Base-by-base conservation (phyloP, 768 basidiomycete species). In the Amanita rubescens region DNA sequence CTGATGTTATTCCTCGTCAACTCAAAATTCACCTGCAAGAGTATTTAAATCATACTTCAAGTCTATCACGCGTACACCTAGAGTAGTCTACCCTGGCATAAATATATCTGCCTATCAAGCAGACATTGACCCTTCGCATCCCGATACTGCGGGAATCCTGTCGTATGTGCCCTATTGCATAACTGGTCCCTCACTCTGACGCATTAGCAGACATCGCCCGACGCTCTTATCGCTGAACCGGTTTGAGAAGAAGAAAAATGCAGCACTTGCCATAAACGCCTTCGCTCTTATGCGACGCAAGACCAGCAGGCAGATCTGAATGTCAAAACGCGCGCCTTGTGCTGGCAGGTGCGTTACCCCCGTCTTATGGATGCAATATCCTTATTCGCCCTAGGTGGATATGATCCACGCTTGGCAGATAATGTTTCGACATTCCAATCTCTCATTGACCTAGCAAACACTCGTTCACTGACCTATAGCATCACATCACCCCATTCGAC, bases 181-280 rank as follows among this genome's bases (percentile, higher is more conserved):
- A 49, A 17, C 33, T 42, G 9, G 22, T 30, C 17, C 24, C 17
- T 38, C 45, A 32, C 24, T 35, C n/a, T 54, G 17, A 51, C 54
- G 19, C 24, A 53, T 9, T n/a, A 9, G 30, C 59, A 85, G 84
- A 39, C 66, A 78, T 32, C 75, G 76, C 3, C 90, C 87, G 0
- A 93, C 90, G 0, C 67, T 98, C 3, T 63, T 97, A 0, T 91
- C 94, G 4, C 71, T 98, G 33, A 98, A 99, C 65, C 87, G 95
- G 2, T 98, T 95, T 63, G 96, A 99, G 69, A 81, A 77, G 62
- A 98, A 98, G 75, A 99, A 99, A 71, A 95, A 98, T 59, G 77
- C 77, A 0, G 79, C 79, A 1, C 75, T 99, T 2, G 96, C 94
- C 0, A 73, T 98, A 5, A 70, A 82, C 39, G 73, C 94, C 0